phyloP scores from a whole-genome alignment of 345 rosid species.

The Populus alba region DNA sequence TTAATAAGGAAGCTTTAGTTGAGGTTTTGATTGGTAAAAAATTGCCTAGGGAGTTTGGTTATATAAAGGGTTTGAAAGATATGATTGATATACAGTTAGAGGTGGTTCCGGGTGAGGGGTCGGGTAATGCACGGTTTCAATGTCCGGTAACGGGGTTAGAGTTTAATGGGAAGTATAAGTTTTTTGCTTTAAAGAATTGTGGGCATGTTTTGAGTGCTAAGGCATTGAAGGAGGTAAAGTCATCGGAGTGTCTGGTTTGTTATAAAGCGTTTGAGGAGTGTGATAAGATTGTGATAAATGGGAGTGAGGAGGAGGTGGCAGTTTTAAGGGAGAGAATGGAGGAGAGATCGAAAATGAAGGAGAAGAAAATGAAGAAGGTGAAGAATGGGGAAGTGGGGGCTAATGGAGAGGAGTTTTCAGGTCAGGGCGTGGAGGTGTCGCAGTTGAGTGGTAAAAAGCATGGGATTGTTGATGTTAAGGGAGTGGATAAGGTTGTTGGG shows the following conservation, averaged over 20 bases:
- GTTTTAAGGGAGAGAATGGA: conserved; percentile 66
- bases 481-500: conserved; percentile 30
- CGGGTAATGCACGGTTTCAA: conserved; percentile 48
- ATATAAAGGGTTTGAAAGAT: conserved; percentile 81
- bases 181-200: conserved; percentile 65
- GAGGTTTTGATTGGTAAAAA: conserved; percentile 66
- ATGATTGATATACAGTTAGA: conserved; percentile 64
- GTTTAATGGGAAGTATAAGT: conserved; percentile 81
- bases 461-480: conserved; percentile 33
- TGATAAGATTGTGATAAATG: conserved; percentile 80
- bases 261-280: conserved; percentile 59
- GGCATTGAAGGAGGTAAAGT: conserved; percentile 89
- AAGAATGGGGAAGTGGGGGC: conserved; percentile 38
- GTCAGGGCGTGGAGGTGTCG: neutral
- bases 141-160: conserved; percentile 82
- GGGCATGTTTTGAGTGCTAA: conserved; percentile 93
- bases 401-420: conserved; percentile 23
- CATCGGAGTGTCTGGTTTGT: conserved; percentile 82
- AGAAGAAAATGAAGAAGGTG: conserved; percentile 62
- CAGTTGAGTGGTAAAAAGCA: conserved; percentile 45
- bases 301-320: conserved; percentile 71
- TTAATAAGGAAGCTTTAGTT: conserved; percentile 78
- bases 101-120: conserved; percentile 48
- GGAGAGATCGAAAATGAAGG: conserved; percentile 52
- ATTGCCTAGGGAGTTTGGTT: conserved; percentile 62